Base-by-base conservation (phyloP, 495 filamentous ascomycete species). In the Hypoxylon crocopeplum region DNA sequence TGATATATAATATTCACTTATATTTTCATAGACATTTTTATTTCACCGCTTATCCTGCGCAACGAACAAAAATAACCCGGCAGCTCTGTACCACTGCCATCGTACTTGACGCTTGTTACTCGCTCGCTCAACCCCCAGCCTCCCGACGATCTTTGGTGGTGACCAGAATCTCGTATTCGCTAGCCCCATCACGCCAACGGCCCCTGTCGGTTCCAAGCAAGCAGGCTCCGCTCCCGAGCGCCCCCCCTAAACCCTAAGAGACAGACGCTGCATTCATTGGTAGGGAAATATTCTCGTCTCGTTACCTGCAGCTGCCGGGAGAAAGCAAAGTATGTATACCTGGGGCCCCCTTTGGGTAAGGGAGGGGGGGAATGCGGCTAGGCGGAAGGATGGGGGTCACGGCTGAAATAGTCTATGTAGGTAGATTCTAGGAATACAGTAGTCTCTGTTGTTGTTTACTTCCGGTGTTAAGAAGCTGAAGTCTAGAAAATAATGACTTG, bases 121-220 rank as follows among this genome's bases (percentile, higher is more conserved):
- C 16, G 56, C 38, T 29, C 42, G 10, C 32, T 48, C 41, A 36
- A 27, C 54, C 62, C 48, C 51, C 56, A 56, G 51, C 62, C 56
- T 53, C 56, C n/a, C 51, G 51, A 56, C 56, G 56, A 65, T 65
- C 50, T 56, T 56, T 55, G 60, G 60, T 61, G 50, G 56, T 65
- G 50, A 65, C 62, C 62, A 65, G 56, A 65, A 65, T 65, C 62
- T 65, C 62, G 62, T 65, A 65, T 65, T 65, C 62, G 62, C 62
- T 65, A 65, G 62, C 62, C 46, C 62, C 62, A 61, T 65, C 55
- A 56, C 56, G 62, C 62, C 62, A 65, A 56, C 34, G 8, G 62
- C 62, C 62, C 62, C 62, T 65, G 62, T 65, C 62, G 51, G 40
- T 51, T 16, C 48, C 61, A 64, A 37, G 59, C 51, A 58, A 10